These are phyloP conservation scores for Chenopodium quinoa DNA, from an alignment of 148 eudicot species.

Conservation along the genomic window DNA sequence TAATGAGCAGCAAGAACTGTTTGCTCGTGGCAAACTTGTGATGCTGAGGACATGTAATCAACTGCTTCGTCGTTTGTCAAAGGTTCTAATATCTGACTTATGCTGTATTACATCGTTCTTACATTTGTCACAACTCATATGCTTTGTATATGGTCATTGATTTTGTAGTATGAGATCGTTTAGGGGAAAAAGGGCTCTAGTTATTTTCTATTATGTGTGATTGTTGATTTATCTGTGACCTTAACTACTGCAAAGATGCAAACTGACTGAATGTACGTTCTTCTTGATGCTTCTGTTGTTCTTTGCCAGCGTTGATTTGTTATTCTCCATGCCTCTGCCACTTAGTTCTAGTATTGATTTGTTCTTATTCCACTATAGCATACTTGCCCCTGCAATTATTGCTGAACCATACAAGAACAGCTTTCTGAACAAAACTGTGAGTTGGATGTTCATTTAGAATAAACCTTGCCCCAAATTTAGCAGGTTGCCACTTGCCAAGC, in stretches of 20 bases:
- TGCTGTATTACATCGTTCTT: background rate
- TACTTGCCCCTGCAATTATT: background rate
- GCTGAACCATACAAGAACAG: background rate
- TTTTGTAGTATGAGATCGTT: slow-evolving; percentile 5
- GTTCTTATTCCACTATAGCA: background rate
- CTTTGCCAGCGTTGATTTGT: background rate
- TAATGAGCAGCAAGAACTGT: slow-evolving; percentile 74
- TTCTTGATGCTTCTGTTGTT: background rate
- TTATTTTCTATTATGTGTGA: background rate
- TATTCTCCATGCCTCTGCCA: background rate
- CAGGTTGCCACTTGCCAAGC: background rate
- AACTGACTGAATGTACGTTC: background rate
- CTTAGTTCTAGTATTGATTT: background rate
- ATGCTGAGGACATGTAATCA: slow-evolving; percentile 99
- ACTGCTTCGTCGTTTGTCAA: slow-evolving; percentile 95
- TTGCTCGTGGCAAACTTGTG: slow-evolving; percentile 97
- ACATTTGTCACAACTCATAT: background rate
- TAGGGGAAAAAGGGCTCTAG: background rate
- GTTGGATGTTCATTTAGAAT: background rate
- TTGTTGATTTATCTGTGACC: background rate
- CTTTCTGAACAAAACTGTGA: background rate
- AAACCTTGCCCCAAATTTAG: background rate
- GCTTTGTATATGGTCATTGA: slow-evolving; percentile 1
- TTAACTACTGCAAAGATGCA: background rate
- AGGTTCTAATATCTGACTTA: slow-evolving; percentile 43